phyloP scores from a whole-genome alignment of 805 yeast genomes.

The Metschnikowia rubicola region DNA sequence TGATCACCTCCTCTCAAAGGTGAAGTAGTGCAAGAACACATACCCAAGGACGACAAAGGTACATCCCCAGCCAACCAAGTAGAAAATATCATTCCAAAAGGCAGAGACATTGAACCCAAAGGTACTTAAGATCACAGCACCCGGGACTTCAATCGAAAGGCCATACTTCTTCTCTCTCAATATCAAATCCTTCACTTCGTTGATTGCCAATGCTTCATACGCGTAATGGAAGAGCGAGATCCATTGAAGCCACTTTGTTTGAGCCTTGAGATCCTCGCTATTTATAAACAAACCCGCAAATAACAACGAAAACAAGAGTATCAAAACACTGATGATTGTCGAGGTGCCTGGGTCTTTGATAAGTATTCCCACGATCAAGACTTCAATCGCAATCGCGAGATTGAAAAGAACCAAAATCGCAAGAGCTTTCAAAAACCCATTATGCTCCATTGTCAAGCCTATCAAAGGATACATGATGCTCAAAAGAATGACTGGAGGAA shows the following conservation, averaged over 20 bases:
- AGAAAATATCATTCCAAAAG: constrained; percentile 60
- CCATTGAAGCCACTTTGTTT: constrained; percentile 73
- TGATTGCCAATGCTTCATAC: constrained; percentile 86
- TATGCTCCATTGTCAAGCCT: constrained; percentile 76
- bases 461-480: constrained; percentile 85
- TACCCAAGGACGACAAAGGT: constrained; percentile 69
- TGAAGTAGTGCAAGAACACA: constrained; percentile 63
- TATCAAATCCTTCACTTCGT: constrained; percentile 85
- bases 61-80: constrained; percentile 54
- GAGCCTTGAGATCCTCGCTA: constrained; percentile 54
- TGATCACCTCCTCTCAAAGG: constrained; percentile 66
- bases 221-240: constrained; percentile 93
- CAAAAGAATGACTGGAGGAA: constrained; percentile 85
- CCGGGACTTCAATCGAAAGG: constrained; percentile 91
- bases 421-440: constrained; percentile 68
- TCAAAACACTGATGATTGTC: constrained; percentile 79
- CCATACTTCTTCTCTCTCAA: constrained; percentile 89
- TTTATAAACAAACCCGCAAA: constrained; percentile 94
- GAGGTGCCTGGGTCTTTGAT: constrained; percentile 91
- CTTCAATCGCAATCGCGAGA: constrained; percentile 78
- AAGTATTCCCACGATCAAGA: constrained; percentile 82
- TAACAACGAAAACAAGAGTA: constrained; percentile 76
- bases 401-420: constrained; percentile 77
- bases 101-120: constrained; percentile 90
- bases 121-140: constrained; percentile 92